A percentile compares a stretch with the other conserved stretches of the same genome.
phyloP scores from a whole-genome alignment of 495 filamentous ascomycete genomes.

The Aspergillus incahuasiensis region DNA sequence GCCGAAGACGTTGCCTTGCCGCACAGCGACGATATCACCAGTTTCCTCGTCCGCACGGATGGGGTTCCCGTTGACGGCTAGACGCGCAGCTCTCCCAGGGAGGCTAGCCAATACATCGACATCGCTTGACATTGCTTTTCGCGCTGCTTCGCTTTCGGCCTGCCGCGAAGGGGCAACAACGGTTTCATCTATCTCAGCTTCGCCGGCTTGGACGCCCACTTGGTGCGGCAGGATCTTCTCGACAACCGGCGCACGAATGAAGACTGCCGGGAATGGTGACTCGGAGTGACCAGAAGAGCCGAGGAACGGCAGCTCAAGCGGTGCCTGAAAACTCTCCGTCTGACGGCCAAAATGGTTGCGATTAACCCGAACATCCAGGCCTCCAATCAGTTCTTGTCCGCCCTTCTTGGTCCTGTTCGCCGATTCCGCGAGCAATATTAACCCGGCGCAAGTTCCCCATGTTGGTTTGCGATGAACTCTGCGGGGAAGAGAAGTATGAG shows the following conservation, averaged over 20 bases:
- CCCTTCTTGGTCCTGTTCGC: conserved; percentile 86
- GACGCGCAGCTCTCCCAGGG: conserved; percentile 39
- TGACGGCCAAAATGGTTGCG: conserved; percentile 96
- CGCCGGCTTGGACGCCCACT: conserved; percentile 46
- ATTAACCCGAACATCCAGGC: conserved; percentile 84
- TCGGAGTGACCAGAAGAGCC: conserved; percentile 24
- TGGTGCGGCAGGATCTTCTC: conserved; percentile 67
- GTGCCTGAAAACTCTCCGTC: conserved; percentile 83
- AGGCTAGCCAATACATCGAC: conserved; percentile 50
- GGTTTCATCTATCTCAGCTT: conserved; percentile 51
- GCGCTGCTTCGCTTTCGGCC: conserved; percentile 37
- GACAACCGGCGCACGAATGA: conserved; percentile 92
- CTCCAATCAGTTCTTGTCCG: conserved; percentile 90
- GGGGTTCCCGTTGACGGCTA: conserved; percentile 36
- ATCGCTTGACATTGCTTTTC: conserved; percentile 39
- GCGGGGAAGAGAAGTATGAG: conserved; percentile 16
- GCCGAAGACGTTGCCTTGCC: conserved; percentile 90
- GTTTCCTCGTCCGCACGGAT: conserved; percentile 42
- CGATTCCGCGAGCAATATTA: conserved; percentile 85
- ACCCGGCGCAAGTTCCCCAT: conserved; percentile 94
- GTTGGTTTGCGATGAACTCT: conserved; percentile 65
- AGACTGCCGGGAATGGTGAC: conserved; percentile 73
- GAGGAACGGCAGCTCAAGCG: conserved; percentile 72
- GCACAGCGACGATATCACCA: conserved; percentile 86
- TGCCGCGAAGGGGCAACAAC: conserved; percentile 62